These are phyloP conservation scores for Anthoceros angustus DNA, from an alignment of 225 moss, liverwort and hornwort genomes.

Conservation along the genomic window DNA sequence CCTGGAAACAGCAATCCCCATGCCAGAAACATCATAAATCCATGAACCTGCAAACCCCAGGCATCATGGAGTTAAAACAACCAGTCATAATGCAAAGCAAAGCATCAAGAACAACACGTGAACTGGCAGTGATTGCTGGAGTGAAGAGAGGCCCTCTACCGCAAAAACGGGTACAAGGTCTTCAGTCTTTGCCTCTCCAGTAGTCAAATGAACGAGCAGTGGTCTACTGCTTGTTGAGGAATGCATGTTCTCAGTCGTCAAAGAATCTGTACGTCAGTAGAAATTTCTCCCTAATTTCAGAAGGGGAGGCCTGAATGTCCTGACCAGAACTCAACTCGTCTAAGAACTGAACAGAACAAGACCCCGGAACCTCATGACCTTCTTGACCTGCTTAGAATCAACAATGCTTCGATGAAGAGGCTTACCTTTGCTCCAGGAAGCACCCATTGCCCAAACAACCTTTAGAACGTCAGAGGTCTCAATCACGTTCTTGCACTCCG, in stretches of 20 bases:
- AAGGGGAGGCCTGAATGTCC: no score
- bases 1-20: conserved; percentile 93
- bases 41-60: conserved; percentile 43
- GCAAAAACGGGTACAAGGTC: conserved; percentile 88
- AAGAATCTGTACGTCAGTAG: conserved; percentile 20
- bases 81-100: no score
- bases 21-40: conserved; percentile 99
- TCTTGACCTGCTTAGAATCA: neutral
- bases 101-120: no score
- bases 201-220: conserved; percentile 55
- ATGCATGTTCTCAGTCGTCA: conserved; percentile 90
- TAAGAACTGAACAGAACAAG: neutral
- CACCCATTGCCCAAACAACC: conserved; percentile 98
- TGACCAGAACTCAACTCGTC: neutral
- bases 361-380: neutral
- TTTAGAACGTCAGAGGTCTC: conserved; percentile 59
- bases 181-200: conserved; percentile 75
- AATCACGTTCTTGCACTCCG: conserved; percentile 88
- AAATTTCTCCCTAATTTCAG: neutral
- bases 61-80: neutral
- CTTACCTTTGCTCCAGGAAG: conserved; percentile 59
- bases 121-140: neutral
- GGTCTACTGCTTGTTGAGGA: conserved; percentile 62
- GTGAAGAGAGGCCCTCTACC: conserved; percentile 18
- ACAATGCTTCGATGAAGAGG: neutral